Evolutionary conservation across 2,329 filamentous ascomycete genomes (phyloP), one percentile per base, ranked within the genome.

Genomic region (Trichophyton verrucosum): DNA sequence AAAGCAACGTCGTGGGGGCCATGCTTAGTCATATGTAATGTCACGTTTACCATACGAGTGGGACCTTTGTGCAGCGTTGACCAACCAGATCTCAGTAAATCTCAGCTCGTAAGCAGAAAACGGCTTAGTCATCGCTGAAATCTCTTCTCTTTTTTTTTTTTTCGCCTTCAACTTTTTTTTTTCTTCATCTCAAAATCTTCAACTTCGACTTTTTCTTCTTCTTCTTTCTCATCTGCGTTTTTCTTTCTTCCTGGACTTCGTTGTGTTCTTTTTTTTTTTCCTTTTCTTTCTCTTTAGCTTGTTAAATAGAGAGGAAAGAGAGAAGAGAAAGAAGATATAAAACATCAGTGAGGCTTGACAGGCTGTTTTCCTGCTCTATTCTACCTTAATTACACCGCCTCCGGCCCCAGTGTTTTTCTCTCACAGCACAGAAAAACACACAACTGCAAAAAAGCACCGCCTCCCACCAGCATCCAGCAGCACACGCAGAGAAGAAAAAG

Each of bases 151-250:
- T 33, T 9, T 24, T 44, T 36, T 58, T 60, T n/a, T 53, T 59
- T 55, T 27, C 46, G 33, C 33, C 17, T 24, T 40, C 38, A 58
- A 47, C 8, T 24, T 46, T 47, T 38, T 58, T 58, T 53, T 59
- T 55, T 27, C 46, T 59, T 61, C 22, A 47, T 49, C 55, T 24
- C 22, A 51, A 51, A 51, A 51, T 38, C 33, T 38, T 13, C 33
- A 51, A 51, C 22, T 24, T 51, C 20, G 20, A 24, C 20, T 51
- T 51, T 27, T 27, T 9, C 15, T 51, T 27, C 15, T 51, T 27
- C 38, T 57, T 58, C 58, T 62, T 60, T 42, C 51, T 42, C 58
- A 36, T 59, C 30, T 27, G 30, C 44, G 46, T 47, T 59, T 47
- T 59, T 20, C 24, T 24, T 57, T 38, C 33, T 38, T 38, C 9